phyloP scores from a whole-genome alignment of 371 early-diverging fungal genomes.

The Coemansia sp. region DNA sequence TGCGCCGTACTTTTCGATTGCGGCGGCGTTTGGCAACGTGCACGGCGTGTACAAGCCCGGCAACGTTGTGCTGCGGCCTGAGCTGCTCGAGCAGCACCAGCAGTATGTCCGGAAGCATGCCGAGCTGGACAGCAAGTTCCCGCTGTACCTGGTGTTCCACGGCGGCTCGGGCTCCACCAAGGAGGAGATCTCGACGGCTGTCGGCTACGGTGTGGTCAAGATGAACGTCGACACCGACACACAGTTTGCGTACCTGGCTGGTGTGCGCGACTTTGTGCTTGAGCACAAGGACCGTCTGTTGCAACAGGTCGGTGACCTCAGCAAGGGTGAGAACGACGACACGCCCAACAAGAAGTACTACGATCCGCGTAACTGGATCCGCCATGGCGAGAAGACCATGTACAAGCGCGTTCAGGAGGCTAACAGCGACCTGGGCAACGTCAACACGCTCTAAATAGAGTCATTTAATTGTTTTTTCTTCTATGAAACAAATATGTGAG shows the following conservation, averaged over 20 bases:
- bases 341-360: constrained; percentile 92
- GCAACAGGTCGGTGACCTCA: constrained; percentile 90
- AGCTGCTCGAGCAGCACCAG: constrained; percentile 86
- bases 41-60: constrained; percentile 93
- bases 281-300: constrained; percentile 75
- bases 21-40: constrained; percentile 90
- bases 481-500: background rate
- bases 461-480: background rate
- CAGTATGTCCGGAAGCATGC: constrained; percentile 71
- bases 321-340: constrained; percentile 71
- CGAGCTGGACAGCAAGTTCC: constrained; percentile 60
- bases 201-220: constrained; percentile 83
- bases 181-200: constrained; percentile 80
- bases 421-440: constrained; percentile 75
- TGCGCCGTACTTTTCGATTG: constrained; percentile 82
- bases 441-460: constrained; percentile 64
- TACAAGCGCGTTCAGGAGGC: constrained; percentile 74
- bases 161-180: constrained; percentile 88
- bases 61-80: constrained; percentile 85
- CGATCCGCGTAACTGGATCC: constrained; percentile 88
- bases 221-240: constrained; percentile 94
- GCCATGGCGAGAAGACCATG: constrained; percentile 86
- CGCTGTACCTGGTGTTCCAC: constrained; percentile 92
- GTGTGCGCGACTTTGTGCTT: constrained; percentile 72
- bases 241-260: constrained; percentile 80